Base-by-base conservation (phyloP, 805 yeast genomes). In the Metschnikowia amazonensis region DNA sequence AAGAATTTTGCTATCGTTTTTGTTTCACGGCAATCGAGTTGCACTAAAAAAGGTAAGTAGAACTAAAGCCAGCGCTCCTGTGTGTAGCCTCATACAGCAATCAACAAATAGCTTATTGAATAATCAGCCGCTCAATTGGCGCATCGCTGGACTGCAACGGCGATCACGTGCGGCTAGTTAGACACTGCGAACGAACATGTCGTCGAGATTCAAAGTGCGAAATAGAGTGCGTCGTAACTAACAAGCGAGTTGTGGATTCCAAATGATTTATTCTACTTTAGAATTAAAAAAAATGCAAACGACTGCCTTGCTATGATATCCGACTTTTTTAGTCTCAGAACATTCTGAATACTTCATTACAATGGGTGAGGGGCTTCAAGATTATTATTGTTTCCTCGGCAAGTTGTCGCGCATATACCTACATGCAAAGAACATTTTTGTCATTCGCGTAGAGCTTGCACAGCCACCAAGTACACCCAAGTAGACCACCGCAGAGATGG, bases 121-220 rank as follows among this genome's bases (percentile, higher is more conserved):
- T 16, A 18, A 21, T 37, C 41, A 29, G 33, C 33, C 17, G 32
- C 29, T 27, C 41, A 20, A 37, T 37, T 37, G 41, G 41, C 32
- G 41, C 33, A 18, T 18, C 17, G 25, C 25, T 29, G 5, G 11
- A 13, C 31, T 25, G 11, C 25, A 14, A 20, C 14, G 29, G 18
- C 20, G 17, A 14, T 37, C 41, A 37, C 41, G 33, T 37, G 41
- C 27, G 17, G 16, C 7, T 8, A 17, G 20, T 32, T 23, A 32
- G 35, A 17, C 16, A 34, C 36, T 32, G 36, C 25, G 36, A 34
- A 13, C 17, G 11, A 32, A 20, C 36, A 21, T 34, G 6, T 35
- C 18, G 29, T n/a, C 37, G 27, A 24, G 11, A 17, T 25, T 20
- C 6, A 5, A 8, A 25, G 36, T 20, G 17, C 35, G 35, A 10